Percentiles rank a stretch among this genome's conserved stretches.
Evolutionary conservation across 1,284 basidiomycete genomes (phyloP).

Genomic region (Sanguinoderma infundibulare): DNA sequence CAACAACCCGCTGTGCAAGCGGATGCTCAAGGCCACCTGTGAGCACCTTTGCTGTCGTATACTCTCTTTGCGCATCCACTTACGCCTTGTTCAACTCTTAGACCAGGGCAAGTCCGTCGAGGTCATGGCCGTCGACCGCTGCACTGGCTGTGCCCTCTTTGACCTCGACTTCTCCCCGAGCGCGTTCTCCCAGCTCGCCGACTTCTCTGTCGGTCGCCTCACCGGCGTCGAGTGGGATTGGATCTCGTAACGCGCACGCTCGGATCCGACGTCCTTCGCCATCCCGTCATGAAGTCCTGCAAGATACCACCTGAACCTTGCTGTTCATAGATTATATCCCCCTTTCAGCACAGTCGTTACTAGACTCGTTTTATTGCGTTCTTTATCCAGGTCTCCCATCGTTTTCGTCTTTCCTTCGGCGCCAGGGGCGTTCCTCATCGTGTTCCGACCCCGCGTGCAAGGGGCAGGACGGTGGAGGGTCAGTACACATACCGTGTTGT

Average conservation of each 20-base stretch:
- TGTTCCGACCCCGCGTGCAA: conserved; percentile 29
- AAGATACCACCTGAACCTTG: conserved; percentile 12
- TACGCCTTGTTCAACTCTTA: conserved; percentile 27
- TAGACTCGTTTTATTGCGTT: conserved; percentile 25
- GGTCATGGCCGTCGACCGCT: conserved; percentile 64
- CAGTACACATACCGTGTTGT: conserved; percentile 17
- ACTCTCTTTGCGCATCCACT: not conserved
- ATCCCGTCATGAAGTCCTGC: not conserved
- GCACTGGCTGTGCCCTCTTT: conserved; percentile 51
- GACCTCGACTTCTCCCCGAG: conserved; percentile 64
- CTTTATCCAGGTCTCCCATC: conserved; percentile 15
- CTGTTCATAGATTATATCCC: conserved; percentile 3
- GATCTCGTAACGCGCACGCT: conserved; percentile 40
- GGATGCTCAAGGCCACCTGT: conserved; percentile 51
- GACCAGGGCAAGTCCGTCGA: conserved; percentile 54
- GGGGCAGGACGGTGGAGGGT: conserved; percentile 26
- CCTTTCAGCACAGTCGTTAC: conserved; percentile 10
- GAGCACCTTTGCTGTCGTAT: conserved; percentile 34
- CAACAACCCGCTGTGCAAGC: conserved; percentile 63
- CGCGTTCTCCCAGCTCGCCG: conserved; percentile 52
- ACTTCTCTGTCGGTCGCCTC: conserved; percentile 52
- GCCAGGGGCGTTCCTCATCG: conserved; percentile 29
- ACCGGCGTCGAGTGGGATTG: conserved; percentile 48
- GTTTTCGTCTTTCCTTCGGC: conserved; percentile 24
- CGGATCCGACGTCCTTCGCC: not conserved